Evolutionary conservation across 495 filamentous ascomycete genomes (phyloP), one percentile per base, ranked within the genome.

Genomic region (Aspergillus coremiiformis): DNA sequence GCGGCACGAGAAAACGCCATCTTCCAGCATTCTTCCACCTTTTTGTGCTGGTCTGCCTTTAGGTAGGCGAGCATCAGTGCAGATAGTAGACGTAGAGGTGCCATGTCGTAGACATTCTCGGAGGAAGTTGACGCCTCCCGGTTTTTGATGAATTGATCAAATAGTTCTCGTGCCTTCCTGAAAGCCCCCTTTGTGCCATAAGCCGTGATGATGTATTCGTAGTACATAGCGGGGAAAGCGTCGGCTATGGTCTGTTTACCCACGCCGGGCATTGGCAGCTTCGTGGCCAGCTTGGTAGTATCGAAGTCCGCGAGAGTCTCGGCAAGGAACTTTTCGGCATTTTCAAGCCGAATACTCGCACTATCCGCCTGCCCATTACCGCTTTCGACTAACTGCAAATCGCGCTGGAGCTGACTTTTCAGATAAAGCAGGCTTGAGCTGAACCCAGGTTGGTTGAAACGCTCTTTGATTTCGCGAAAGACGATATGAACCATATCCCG

Each of bases 11-110:
- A 55, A 24, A 84, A 67, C 5, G 80, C 74, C 22, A 86, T 64
- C 4, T 78, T 51, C 89, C 89, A 94, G 33, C 75, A 84, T 51
- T 78, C 62, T 44, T 78, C 76, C 22, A 90, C 81, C 39, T 78
- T 75, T 21, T 78, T 68, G 51, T 77, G 76, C 27, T 85, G 71
- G 8, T 68, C 59, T 19, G 79, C 78, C 29, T 73, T 67, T 20
- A 79, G 64, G 60, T 86, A 74, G 4, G 78, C 69, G 2, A 72
- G 61, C 85, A 93, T 90, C 22, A 89, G 64, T 8, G 82, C 75
- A 46, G 75, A 74, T 11, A 92, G 65, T 41, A 91, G 68, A 9
- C 66, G 62, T 33, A 87, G 61, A 0, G 87, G 84, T 3, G 69
- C 55, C 8, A 51, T 39, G 22, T 53, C 71, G 26, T 26, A 49